Evolutionary conservation across 305 asterid species (phyloP), one percentile per base, ranked within the genome.

Genomic region (Vinca major): DNA sequence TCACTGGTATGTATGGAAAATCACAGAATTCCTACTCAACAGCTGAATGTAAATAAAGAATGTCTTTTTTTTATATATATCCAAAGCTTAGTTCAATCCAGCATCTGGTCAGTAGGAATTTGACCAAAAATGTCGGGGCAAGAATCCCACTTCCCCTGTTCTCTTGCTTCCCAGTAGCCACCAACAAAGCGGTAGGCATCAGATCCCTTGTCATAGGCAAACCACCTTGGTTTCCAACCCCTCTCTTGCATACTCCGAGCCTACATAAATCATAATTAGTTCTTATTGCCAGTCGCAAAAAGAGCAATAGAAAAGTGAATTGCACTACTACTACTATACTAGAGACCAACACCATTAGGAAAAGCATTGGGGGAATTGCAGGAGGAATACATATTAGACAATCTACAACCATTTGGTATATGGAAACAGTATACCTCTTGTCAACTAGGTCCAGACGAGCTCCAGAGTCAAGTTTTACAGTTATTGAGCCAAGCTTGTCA

Each of bases 151-250:
- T 82, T 80, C 47, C 88, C 80, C 68, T 68, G 62, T 70, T 92
- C 94, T 80, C 97, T 83, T 37, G 98, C 93, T 73, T 92, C 97
- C 98, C 98, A 92, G 48, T 92, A 92, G 67, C 97, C 97, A 65
- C 98, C 97, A 17, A 67, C 12, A 62, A 80, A 90, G 39, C 84
- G 84, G 73, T 90, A 88, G 13, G 85, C 64, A 66, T 78, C 83
- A 0, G 85, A 69, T n/a, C 74, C 85, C 73, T 83, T 81, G 44
- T 87, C 96, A 76, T 82, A 88, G 5, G 81, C 82, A 73, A 90
- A 90, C 97, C 97, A 92, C 69, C 78, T 85, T 0, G 97, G 97
- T 75, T 82, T 93, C 97, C 98, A 93, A 2, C 99, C 99, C 49
- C 87, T 75, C 77, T 93, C 99, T 80, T 93, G 99, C 97, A 91